These are phyloP conservation scores for Tolypocladium ovalisporum DNA, from an alignment of 2,329 filamentous ascomycete species.

Conservation along the genomic window DNA sequence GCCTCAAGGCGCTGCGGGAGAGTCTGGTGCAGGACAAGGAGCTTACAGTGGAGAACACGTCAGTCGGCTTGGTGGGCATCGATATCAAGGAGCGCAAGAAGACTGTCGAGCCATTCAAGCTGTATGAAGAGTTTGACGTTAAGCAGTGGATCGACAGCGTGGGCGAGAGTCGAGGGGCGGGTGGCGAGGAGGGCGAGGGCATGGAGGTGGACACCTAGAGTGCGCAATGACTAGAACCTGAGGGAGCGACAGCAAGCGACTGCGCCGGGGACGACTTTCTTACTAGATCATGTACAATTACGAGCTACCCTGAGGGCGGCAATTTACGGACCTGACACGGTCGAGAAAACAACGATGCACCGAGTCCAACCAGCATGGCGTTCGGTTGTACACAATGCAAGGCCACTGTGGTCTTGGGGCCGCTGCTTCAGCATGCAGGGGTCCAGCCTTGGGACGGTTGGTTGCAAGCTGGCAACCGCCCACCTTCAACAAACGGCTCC, in stretches of 20 bases:
- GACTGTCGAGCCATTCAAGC: slow-evolving; percentile 68
- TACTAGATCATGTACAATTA: slow-evolving; percentile 26
- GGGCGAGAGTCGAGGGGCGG: slow-evolving; percentile 37
- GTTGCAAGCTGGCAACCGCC: not conserved
- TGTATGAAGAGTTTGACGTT: slow-evolving; percentile 83
- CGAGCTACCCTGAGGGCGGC: slow-evolving; percentile 10
- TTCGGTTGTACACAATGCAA: not conserved
- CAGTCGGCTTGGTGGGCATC: slow-evolving; percentile 71
- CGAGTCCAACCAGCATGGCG: not conserved
- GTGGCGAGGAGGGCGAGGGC: slow-evolving; percentile 22
- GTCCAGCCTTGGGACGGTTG: not conserved
- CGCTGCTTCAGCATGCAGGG: not conserved
- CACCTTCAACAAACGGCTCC: not conserved
- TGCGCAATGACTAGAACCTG: slow-evolving; percentile 1
- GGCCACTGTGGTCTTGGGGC: no score
- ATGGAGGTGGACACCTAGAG: slow-evolving; percentile 26
- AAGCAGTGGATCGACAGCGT: slow-evolving; percentile 74
- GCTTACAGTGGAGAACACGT: slow-evolving; percentile 93
- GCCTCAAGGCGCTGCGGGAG: slow-evolving; percentile 85
- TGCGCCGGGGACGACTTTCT: not conserved
- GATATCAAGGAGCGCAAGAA: slow-evolving; percentile 36
- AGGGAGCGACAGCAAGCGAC: not conserved
- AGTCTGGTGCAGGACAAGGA: slow-evolving; percentile 95
- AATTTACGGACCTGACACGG: not conserved
- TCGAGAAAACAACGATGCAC: not conserved